Evolutionary conservation across 148 eudicot genomes (phyloP).

Genomic region (Chenopodium album): DNA sequence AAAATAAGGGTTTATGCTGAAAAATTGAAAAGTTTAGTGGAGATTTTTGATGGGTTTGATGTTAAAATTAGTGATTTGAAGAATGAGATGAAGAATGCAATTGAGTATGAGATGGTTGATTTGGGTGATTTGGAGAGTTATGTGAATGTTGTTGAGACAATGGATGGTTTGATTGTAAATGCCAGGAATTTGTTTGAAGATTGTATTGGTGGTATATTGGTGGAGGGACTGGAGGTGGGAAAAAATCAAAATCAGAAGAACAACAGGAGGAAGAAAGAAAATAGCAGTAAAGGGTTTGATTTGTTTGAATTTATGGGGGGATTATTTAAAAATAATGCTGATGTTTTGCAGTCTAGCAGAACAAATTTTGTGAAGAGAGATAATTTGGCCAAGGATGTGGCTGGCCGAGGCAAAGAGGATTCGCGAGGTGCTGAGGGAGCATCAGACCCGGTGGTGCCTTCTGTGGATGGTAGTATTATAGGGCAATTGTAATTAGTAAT

Average conservation of each 20-base stretch:
- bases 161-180: conserved; percentile 36
- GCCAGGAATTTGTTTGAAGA: conserved; percentile 53
- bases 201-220: conserved; percentile 31
- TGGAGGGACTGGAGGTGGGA: conserved; percentile 42
- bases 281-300: conserved; percentile 37
- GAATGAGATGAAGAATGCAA: conserved; percentile 43
- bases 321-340: conserved; percentile 33
- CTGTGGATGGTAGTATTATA: conserved; percentile 16
- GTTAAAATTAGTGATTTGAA: conserved; percentile 43
- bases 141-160: conserved; percentile 48
- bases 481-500: conserved; percentile 15
- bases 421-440: conserved; percentile 33
- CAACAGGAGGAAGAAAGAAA: conserved; percentile 46
- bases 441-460: conserved; percentile 14
- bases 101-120: conserved; percentile 54
- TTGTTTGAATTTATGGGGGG: conserved; percentile 42
- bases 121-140: conserved; percentile 42
- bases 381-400: conserved; percentile 23
- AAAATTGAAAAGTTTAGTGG: conserved; percentile 47
- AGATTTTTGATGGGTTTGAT: conserved; percentile 50
- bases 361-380: conserved; percentile 41
- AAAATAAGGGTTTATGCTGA: conserved; percentile 41
- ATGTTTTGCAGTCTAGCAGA: conserved; percentile 38
- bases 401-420: conserved; percentile 25
- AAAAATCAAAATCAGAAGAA: conserved; percentile 37